Conservation (phyloP, 768 basidiomycete genomes). For the Fistulinella prunicolor region DNA sequence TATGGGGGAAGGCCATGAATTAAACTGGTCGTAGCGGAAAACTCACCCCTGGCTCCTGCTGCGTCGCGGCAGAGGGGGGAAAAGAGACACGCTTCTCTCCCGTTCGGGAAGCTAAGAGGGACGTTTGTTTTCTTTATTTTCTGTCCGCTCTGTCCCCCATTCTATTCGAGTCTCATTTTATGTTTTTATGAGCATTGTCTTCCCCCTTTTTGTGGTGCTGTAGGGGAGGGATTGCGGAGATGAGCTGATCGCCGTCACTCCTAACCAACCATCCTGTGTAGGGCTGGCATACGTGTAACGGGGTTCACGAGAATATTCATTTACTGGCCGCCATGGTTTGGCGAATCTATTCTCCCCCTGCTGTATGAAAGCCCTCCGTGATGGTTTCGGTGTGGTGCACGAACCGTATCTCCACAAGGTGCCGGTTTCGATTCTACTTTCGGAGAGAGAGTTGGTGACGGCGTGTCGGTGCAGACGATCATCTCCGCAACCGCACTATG, state of each 20-base stretch:
- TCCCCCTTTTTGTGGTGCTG: constrained; percentile 16
- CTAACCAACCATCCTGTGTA: constrained; percentile 17
- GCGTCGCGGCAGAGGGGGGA: constrained; percentile 4
- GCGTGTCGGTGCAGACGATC: constrained; percentile 1
- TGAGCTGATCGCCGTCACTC: constrained; percentile 29
- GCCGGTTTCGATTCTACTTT: background rate
- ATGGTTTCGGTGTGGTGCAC: constrained; percentile 3
- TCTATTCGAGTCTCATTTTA: background rate
- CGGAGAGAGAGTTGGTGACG: background rate
- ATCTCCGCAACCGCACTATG: constrained; percentile 12
- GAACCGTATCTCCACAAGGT: background rate
- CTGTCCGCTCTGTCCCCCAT: background rate
- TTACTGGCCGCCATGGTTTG: constrained; percentile 2
- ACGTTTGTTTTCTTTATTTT: background rate
- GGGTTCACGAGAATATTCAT: constrained; percentile 13
- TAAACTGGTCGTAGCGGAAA: background rate
- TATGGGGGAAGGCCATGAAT: constrained; percentile 2
- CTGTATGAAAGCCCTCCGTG: constrained; percentile 1
- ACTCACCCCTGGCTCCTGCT: constrained; percentile 2
- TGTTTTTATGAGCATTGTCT: constrained; percentile 1
- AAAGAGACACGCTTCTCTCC: constrained; percentile 1
- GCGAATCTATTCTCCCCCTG: background rate
- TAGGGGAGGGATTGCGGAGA: constrained; percentile 21
- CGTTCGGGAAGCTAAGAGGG: constrained; percentile 1
- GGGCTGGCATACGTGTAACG: constrained; percentile 8